These are phyloP conservation scores for Gleditsia sinensis DNA, from an alignment of 306 rosid species.

Conservation along the genomic window DNA sequence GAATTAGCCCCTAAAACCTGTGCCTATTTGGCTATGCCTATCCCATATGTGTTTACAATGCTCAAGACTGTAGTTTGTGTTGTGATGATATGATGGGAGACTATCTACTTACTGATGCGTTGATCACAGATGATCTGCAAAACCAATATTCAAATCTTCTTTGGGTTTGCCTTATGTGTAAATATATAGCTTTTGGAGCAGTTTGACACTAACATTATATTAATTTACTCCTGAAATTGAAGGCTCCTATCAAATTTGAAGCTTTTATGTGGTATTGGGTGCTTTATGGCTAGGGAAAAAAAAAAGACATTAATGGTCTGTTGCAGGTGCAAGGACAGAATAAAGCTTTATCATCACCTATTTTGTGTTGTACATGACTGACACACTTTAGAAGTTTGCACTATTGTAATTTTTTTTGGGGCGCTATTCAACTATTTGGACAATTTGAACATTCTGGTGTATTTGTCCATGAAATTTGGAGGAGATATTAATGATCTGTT, in stretches of 20 bases:
- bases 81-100: too few relatives aligned
- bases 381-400: background rate
- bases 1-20: background rate
- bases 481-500: background rate
- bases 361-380: background rate
- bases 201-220: background rate
- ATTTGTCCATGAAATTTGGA: background rate
- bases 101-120: background rate
- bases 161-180: background rate
- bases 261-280: too few relatives aligned
- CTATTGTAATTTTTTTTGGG: background rate
- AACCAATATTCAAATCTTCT: background rate
- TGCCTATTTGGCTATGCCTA: background rate
- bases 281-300: too few relatives aligned
- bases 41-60: background rate
- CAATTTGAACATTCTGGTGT: background rate
- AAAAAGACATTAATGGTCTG: too few relatives aligned
- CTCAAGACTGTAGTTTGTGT: too few relatives aligned
- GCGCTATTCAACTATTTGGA: background rate
- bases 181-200: background rate
- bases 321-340: too few relatives aligned
- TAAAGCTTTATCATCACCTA: too few relatives aligned
- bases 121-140: background rate
- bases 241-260: too few relatives aligned
- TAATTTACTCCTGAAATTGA: too few relatives aligned